Percentiles rank a stretch among this genome's conserved stretches.
Evolutionary conservation across 176 grass and related monocot species (phyloP).

Genomic region (Rhipidocladum racemiflorum): DNA sequence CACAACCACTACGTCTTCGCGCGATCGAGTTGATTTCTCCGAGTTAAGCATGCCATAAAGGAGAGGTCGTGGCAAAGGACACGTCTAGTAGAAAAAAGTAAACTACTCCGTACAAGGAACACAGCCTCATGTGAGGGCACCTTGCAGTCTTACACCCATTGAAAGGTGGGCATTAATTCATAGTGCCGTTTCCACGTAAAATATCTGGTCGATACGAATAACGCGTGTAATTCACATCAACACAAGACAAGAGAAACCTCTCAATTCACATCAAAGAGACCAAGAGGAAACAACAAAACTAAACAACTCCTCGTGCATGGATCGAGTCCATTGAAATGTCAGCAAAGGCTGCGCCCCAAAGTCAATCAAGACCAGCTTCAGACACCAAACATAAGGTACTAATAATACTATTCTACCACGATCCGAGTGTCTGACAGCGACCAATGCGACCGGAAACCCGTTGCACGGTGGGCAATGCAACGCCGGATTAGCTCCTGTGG

Average conservation of each 20-base stretch:
- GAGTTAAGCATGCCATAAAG: neutral
- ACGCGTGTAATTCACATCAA: neutral
- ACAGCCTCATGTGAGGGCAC: neutral
- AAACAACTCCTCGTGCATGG: neutral
- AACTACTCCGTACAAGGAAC: neutral
- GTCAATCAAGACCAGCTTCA: too few species aligned
- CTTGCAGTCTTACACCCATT: neutral
- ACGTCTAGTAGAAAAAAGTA: neutral
- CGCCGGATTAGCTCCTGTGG: neutral
- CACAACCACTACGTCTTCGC: neutral
- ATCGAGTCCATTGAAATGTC: neutral
- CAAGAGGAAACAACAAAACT: neutral
- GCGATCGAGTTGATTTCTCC: neutral
- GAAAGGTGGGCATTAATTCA: neutral
- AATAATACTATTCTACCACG: too few species aligned
- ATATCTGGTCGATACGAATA: neutral
- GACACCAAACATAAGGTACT: too few species aligned
- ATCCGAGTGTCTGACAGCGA: neutral
- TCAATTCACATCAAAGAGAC: neutral
- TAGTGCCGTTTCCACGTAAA: neutral
- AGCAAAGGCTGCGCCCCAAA: slow-evolving; percentile 6
- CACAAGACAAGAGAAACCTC: neutral
- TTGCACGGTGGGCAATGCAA: neutral
- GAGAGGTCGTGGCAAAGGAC: neutral
- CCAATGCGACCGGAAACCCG: neutral